Evolutionary conservation across 2,329 filamentous ascomycete species (phyloP).

Genomic region (Trichoderma arundinaceum): DNA sequence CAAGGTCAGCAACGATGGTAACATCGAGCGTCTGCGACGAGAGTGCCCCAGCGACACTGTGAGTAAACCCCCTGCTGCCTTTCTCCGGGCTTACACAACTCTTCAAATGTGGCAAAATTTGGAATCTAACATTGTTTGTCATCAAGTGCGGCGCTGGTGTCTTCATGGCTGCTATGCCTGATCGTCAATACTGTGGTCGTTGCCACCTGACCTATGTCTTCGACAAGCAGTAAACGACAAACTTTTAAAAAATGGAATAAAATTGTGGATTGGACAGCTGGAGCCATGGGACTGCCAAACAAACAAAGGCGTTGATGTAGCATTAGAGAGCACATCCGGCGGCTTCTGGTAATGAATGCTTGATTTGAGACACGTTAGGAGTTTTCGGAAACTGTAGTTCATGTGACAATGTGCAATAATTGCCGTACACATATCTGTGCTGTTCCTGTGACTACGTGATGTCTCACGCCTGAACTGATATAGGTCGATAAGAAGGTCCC

Average conservation of each 20-base stretch:
- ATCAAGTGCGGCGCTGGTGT: conserved; percentile 95
- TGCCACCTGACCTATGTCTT: conserved; percentile 77
- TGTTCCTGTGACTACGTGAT: too few species aligned
- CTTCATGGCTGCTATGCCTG: conserved; percentile 99
- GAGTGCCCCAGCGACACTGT: conserved; percentile 94
- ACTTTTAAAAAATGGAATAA: conserved; percentile 39
- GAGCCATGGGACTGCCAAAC: conserved; percentile 42
- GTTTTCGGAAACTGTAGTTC: conserved; percentile 30
- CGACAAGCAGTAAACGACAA: conserved; percentile 63
- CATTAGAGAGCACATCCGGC: conserved; percentile 48
- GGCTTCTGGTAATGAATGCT: conserved; percentile 50
- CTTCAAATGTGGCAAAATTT: background rate
- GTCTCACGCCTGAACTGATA: too few species aligned
- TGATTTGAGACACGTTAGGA: conserved; percentile 41
- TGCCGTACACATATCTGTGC: background rate
- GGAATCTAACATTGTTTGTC: conserved; percentile 10
- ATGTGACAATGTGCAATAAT: conserved; percentile 32
- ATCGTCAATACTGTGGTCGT: conserved; percentile 93
- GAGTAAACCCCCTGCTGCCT: conserved; percentile 49
- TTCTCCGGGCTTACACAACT: background rate
- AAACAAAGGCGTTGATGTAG: conserved; percentile 52
- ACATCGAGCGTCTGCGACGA: conserved; percentile 98
- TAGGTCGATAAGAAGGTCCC: too few species aligned
- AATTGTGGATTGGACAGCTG: conserved; percentile 41
- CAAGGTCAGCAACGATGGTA: conserved; percentile 99